Evolutionary conservation across 106 monocot species (phyloP).

Genomic region (Alisma plantagoaquatica): DNA sequence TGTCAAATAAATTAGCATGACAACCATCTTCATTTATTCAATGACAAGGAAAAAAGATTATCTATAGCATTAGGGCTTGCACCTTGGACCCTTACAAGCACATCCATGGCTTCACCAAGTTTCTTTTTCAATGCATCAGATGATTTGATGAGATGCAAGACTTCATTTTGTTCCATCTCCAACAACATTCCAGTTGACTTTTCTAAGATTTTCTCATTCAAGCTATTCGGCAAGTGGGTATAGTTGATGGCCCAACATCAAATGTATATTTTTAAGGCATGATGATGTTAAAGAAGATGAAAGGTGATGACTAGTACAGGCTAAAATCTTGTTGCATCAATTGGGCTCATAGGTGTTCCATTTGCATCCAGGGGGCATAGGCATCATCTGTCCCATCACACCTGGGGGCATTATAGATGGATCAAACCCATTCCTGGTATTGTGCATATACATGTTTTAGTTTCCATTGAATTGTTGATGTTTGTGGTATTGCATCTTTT

Average conservation of each 20-base stretch:
- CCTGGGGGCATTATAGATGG: conserved; percentile 13
- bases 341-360: conserved; percentile 5
- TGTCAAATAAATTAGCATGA: too few species aligned
- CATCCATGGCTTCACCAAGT: background rate
- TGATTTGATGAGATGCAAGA: conserved; percentile 51
- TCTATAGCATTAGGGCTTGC: too few species aligned
- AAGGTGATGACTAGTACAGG: conserved; percentile 13
- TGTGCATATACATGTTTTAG: conserved; percentile 17
- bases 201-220: conserved; percentile 26
- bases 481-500: conserved; percentile 20
- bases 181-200: conserved; percentile 37
- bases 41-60: too few species aligned
- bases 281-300: conserved; percentile 43
- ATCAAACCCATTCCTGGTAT: conserved; percentile 13
- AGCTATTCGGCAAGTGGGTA: conserved; percentile 52
- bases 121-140: conserved; percentile 31
- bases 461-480: conserved; percentile 10
- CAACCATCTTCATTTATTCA: too few species aligned
- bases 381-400: conserved; percentile 19
- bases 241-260: conserved; percentile 53
- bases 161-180: conserved; percentile 51
- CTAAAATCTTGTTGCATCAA: conserved; percentile 8
- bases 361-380: conserved; percentile 22
- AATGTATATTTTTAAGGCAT: conserved; percentile 28
- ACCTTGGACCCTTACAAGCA: too few species aligned